A percentile compares a stretch with the other conserved stretches of the same genome.
Conservation (phyloP, 331 rosid species). For the Quercus phellos region DNA sequence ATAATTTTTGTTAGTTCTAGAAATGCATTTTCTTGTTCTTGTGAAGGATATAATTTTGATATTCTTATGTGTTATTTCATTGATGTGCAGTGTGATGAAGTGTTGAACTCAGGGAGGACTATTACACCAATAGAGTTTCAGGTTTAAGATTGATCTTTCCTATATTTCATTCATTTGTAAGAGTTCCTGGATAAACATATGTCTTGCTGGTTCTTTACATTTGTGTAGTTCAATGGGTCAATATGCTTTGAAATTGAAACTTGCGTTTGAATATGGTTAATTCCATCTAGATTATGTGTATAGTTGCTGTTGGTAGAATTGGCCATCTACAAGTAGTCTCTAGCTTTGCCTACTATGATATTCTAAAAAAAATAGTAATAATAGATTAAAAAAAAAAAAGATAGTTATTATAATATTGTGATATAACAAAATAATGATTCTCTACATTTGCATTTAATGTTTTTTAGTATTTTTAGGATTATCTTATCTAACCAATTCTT, state of each 20-base stretch:
- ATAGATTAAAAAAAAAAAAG: no score
- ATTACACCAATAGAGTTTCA: conserved; percentile 48
- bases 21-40: background rate
- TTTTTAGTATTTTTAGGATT: background rate
- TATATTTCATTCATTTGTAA: background rate
- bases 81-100: conserved; percentile 51
- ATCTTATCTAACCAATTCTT: background rate
- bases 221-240: background rate
- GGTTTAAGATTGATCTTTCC: conserved; percentile 29
- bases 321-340: no score
- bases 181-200: background rate
- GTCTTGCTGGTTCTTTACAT: background rate
- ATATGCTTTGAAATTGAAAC: background rate
- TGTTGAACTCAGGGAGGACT: conserved; percentile 41
- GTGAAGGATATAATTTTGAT: background rate
- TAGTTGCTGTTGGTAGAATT: no score
- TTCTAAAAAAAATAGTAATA: no score
- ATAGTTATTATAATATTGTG: no score
- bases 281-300: no score
- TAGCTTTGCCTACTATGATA: no score
- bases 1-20: background rate
- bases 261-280: background rate
- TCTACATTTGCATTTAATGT: no score
- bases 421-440: no score
- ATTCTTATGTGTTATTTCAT: conserved; percentile 5